Percentiles rank a stretch among this genome's conserved stretches.
Conservation (phyloP, 2,329 filamentous ascomycete genomes). For the Aspergillus transmontanensis region DNA sequence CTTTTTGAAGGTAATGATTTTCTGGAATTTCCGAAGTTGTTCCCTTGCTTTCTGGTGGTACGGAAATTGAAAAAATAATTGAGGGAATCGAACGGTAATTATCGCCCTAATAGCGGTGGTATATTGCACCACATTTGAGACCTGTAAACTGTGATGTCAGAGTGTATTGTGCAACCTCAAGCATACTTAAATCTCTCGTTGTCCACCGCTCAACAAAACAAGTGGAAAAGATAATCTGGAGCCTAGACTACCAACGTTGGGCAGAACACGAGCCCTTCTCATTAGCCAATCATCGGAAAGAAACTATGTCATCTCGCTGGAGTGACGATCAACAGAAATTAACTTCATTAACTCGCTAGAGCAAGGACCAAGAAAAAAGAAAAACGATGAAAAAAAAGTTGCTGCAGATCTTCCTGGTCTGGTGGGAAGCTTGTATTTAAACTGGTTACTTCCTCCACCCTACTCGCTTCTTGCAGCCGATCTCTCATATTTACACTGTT, state of each 20-base stretch:
- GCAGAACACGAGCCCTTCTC: slow-evolving; percentile 10
- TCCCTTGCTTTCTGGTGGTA: background rate
- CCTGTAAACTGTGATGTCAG: background rate
- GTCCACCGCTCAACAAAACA: background rate
- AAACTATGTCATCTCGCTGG: slow-evolving; percentile 20
- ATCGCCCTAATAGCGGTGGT: too few species aligned
- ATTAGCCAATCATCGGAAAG: slow-evolving; percentile 15
- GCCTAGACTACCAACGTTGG: slow-evolving; percentile 13
- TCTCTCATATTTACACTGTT: background rate
- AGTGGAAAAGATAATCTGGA: slow-evolving; percentile 7
- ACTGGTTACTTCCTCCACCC: slow-evolving; percentile 2
- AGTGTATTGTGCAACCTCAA: background rate
- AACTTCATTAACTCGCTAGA: background rate
- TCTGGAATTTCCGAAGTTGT: background rate
- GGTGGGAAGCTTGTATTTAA: slow-evolving; percentile 14
- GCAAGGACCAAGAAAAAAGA: slow-evolving; percentile 6
- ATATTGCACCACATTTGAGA: background rate
- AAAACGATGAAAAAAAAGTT: background rate
- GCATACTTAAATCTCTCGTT: background rate
- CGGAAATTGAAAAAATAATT: background rate
- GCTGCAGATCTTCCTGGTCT: slow-evolving; percentile 9
- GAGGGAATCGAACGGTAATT: too few species aligned
- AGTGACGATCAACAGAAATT: slow-evolving; percentile 12
- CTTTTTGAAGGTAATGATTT: background rate
- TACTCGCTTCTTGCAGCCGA: slow-evolving; percentile 2